A percentile compares a stretch with the other conserved stretches of the same genome.
Conservation (phyloP, 2,329 filamentous ascomycete genomes). For the Aspergillus ruber region DNA sequence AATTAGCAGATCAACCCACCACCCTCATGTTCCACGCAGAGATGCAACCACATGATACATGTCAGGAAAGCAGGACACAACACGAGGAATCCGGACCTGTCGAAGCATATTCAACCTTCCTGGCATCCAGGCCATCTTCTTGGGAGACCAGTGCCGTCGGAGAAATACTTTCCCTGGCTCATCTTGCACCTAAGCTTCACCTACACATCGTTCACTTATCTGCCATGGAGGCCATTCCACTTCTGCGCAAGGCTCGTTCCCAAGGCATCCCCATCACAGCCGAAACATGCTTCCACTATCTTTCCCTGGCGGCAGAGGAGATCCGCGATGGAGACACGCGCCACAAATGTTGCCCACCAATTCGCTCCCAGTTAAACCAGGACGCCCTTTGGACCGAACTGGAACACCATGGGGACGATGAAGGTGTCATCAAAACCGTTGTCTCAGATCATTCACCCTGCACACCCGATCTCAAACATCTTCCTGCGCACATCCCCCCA, state of each 20-base stretch:
- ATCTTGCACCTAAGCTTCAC: constrained; percentile 71
- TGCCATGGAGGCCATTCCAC: constrained; percentile 77
- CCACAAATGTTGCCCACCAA: constrained; percentile 93
- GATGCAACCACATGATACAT: constrained; percentile 82
- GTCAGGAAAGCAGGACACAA: constrained; percentile 59
- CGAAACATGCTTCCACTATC: constrained; percentile 94
- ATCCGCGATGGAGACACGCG: constrained; percentile 80
- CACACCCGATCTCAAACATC: constrained; percentile 86
- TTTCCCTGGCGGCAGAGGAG: constrained; percentile 74
- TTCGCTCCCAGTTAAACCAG: constrained; percentile 73
- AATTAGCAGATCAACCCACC: constrained; percentile 72
- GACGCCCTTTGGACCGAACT: constrained; percentile 84
- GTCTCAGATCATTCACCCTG: constrained; percentile 96
- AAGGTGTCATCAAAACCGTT: constrained; percentile 77
- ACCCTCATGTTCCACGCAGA: constrained; percentile 99
- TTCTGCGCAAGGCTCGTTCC: constrained; percentile 66
- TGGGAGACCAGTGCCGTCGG: constrained; percentile 90
- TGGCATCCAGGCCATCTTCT: constrained; percentile 77
- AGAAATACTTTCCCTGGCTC: constrained; percentile 75
- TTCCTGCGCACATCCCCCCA: constrained; percentile 63
- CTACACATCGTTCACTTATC: constrained; percentile 93
- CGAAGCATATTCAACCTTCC: constrained; percentile 79
- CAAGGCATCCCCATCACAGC: constrained; percentile 79
- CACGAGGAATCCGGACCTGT: constrained; percentile 63
- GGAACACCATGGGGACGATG: constrained; percentile 47